These are phyloP conservation scores for Rhododendron griersonianum DNA, from an alignment of 148 eudicot species.

Conservation along the genomic window DNA sequence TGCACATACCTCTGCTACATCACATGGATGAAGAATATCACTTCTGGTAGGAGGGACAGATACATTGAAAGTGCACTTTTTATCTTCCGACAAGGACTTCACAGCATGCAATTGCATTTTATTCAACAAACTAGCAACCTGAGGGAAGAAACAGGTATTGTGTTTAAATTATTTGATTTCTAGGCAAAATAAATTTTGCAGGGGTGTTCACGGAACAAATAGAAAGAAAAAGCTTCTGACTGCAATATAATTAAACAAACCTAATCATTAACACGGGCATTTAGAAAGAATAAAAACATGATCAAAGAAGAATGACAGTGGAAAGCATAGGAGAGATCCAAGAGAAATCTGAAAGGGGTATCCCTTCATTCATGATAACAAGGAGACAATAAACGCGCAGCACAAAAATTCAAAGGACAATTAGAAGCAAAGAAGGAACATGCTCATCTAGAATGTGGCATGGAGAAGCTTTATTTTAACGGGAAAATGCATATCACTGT, in stretches of 20 bases:
- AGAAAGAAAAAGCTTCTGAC: background rate
- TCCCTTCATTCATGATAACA: background rate
- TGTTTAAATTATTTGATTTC: background rate
- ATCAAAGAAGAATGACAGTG: background rate
- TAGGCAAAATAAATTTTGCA: background rate
- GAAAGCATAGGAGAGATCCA: background rate
- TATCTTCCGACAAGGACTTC: conserved; percentile 39
- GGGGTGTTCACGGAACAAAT: background rate
- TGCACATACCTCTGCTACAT: conserved; percentile 77
- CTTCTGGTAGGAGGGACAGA: conserved; percentile 95
- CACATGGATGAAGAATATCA: conserved; percentile 98
- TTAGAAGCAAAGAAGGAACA: background rate
- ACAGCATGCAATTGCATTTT: conserved; percentile 81
- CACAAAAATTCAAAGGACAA: background rate
- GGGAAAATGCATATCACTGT: background rate
- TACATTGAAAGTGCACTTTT: conserved; percentile 38
- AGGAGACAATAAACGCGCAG: background rate
- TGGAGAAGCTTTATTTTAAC: background rate
- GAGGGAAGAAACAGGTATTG: conserved; percentile 14
- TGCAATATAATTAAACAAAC: background rate
- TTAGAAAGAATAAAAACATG: background rate
- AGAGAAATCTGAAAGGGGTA: background rate
- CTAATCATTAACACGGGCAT: background rate
- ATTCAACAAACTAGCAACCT: conserved; percentile 71
- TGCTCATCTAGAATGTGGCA: background rate